Conservation (phyloP, 345 rosid species). For the Eucalyptus erythrocorys region DNA sequence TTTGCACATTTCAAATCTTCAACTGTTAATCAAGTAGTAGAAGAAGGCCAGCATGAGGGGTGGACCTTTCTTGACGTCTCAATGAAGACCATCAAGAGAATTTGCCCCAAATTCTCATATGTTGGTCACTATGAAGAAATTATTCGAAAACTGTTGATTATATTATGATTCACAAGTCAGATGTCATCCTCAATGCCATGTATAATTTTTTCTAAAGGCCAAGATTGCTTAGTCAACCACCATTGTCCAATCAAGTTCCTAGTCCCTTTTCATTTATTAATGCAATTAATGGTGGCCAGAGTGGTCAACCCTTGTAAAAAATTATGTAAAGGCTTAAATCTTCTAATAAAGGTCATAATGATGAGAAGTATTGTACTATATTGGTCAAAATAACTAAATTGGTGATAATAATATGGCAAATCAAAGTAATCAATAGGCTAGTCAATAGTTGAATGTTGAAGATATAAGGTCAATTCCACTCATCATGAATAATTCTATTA, state of each 20-base stretch:
- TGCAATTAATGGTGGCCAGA: background rate
- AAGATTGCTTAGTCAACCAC: background rate
- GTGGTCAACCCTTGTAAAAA: background rate
- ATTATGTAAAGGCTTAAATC: background rate
- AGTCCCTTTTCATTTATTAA: background rate
- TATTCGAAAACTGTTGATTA: background rate
- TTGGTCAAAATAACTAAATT: too few species aligned
- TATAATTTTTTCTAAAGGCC: background rate
- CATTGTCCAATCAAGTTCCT: fast-evolving
- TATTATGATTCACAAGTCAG: background rate
- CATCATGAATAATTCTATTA: background rate
- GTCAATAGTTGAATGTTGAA: too few species aligned
- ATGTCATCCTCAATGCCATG: background rate
- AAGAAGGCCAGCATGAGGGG: background rate
- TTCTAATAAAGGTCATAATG: background rate
- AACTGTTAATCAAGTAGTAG: fast-evolving
- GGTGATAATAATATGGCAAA: background rate
- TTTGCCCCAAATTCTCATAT: background rate
- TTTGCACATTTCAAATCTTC: background rate
- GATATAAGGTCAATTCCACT: background rate
- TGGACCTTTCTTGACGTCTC: fast-evolving
- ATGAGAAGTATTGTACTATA: background rate
- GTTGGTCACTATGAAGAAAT: background rate
- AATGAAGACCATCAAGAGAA: background rate
- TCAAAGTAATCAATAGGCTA: too few species aligned